Conservation (phyloP, 164 flowering plant species). For the Stephania japonica region DNA sequence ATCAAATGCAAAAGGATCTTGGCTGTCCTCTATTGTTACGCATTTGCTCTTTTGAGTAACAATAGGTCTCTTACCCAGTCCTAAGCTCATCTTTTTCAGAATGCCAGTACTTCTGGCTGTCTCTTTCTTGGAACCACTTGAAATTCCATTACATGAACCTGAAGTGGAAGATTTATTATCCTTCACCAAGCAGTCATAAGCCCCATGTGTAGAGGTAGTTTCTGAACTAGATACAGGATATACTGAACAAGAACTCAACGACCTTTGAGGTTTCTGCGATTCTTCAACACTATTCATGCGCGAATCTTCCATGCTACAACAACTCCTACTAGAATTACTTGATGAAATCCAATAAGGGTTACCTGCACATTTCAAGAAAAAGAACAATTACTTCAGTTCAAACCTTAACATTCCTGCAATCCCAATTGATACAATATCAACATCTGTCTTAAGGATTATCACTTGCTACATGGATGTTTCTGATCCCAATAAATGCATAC, state of each 20-base stretch:
- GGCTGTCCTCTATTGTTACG: conserved; percentile 41
- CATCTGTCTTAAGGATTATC: conserved; percentile 1
- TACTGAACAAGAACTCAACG: conserved; percentile 21
- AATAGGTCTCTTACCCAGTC: conserved; percentile 21
- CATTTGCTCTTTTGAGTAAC: conserved; percentile 16
- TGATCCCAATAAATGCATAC: background rate
- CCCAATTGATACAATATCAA: background rate
- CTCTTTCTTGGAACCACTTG: conserved; percentile 27
- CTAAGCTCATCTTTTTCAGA: conserved; percentile 26
- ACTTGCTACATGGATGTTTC: background rate
- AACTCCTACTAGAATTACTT: conserved; percentile 22
- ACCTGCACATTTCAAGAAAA: conserved; percentile 29
- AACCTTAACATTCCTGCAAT: background rate
- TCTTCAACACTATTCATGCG: conserved; percentile 24
- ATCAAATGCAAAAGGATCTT: conserved; percentile 95
- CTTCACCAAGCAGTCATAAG: conserved; percentile 26
- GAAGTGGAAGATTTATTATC: conserved; percentile 39
- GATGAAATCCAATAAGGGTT: conserved; percentile 24
- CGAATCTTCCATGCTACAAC: conserved; percentile 25
- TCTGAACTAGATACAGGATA: conserved; percentile 33
- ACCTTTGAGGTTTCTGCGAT: conserved; percentile 32
- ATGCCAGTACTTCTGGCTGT: conserved; percentile 14
- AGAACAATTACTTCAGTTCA: background rate
- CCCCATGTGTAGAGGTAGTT: conserved; percentile 27
- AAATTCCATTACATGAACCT: conserved; percentile 34